Base-by-base conservation (phyloP, 768 basidiomycete species). In the Tulasnella sp. region DNA sequence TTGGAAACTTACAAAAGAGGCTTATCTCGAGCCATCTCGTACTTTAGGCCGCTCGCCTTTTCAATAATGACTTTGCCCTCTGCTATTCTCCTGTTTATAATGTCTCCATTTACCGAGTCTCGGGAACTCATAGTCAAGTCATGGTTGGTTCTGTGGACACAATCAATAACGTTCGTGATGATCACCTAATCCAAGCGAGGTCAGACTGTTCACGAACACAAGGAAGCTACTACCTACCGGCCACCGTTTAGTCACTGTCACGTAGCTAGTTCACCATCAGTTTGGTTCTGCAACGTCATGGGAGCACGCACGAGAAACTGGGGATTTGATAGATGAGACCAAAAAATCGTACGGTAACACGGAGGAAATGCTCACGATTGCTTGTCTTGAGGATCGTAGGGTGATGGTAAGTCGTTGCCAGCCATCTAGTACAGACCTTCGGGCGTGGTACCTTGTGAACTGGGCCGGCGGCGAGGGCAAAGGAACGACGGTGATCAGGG, bases 1-100 rank as follows among this genome's bases (percentile, higher is more conserved):
- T 8, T 8, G 17, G 27, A 17, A 59, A 66, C 67, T 59, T 64
- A 89, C 88, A 80, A 75, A 57, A 91, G 67, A 23, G 72, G 65
- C 50, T 77, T 77, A 68, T 94, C 83, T 61, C 85, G 74, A 0
- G 79, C 82, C 86, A 96, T 93, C 65, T 84, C 80, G 69, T 91
- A 87, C 70, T 94, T 97, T 59, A 97, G 70, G 66, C 78, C 77
- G 64, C 82, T 80, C 48, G 86, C 72, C 65, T 77, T 74, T 57
- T 78, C 75, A 53, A 97, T 90, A 59, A 96, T 80, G 12, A 63
- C 71, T 65, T 83, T 86, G 1, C 87, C 90, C 67, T 96, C 88
- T n/a, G 68, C 68, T 37, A 90, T 70, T 67, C 67, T 68, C 6
- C 59, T 67, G 23, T 51, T 29, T 8, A 57, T 50, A 31, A 48